Conservation (phyloP, 2,329 filamentous ascomycete species). For the Cytospora leucostoma region DNA sequence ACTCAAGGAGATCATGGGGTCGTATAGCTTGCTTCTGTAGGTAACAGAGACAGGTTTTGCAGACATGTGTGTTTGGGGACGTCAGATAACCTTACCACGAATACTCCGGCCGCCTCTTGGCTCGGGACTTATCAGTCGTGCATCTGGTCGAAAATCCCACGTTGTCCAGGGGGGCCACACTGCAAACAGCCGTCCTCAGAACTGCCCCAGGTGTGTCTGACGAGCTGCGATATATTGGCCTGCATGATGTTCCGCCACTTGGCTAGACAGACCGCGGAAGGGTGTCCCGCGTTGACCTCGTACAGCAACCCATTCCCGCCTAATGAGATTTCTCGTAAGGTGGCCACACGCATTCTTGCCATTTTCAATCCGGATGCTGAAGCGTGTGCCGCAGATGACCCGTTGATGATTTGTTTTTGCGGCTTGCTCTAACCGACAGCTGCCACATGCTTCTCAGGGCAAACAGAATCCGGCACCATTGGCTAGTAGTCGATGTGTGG, state of each 20-base stretch:
- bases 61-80: not conserved
- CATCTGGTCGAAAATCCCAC: not conserved
- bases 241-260: conserved; percentile 5
- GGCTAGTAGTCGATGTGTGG: not conserved
- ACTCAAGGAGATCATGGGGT: not conserved
- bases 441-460: not conserved
- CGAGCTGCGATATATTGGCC: not conserved
- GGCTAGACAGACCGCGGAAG: not conserved
- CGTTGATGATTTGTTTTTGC: not conserved
- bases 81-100: not conserved
- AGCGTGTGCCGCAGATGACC: not conserved
- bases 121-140: not conserved
- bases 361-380: not conserved
- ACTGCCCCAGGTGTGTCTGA: not conserved
- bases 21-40: not conserved
- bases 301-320: not conserved
- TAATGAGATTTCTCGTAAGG: not conserved
- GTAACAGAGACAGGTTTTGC: not conserved
- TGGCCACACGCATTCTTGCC: not conserved
- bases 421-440: not conserved
- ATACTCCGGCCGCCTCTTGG: not conserved
- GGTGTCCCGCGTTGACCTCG: not conserved
- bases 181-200: not conserved
- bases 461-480: not conserved
- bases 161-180: not conserved